Evolutionary conservation across 2,329 filamentous ascomycete genomes (phyloP).

Genomic region (Juglanconis juglandina): DNA sequence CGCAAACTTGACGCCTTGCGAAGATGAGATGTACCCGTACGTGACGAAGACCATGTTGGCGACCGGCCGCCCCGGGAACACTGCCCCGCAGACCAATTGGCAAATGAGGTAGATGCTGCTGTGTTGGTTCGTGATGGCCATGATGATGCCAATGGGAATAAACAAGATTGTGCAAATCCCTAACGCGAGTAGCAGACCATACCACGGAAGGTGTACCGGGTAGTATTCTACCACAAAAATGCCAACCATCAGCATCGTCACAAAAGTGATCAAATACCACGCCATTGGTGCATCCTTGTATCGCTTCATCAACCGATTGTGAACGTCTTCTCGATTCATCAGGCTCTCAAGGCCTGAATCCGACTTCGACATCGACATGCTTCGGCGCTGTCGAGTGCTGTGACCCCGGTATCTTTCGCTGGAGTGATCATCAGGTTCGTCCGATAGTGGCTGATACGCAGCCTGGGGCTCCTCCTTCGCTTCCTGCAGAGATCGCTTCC

Average conservation of each 20-base stretch:
- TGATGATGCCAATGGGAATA: slow-evolving; percentile 87
- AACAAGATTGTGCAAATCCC: slow-evolving; percentile 77
- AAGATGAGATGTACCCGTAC: slow-evolving; percentile 84
- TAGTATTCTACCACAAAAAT: slow-evolving; percentile 86
- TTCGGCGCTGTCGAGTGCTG: neutral
- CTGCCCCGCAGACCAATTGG: slow-evolving; percentile 75
- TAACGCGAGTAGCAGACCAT: slow-evolving; percentile 75
- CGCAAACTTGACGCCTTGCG: slow-evolving; percentile 85
- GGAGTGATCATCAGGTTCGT: slow-evolving; percentile 9
- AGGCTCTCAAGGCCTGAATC: slow-evolving; percentile 46
- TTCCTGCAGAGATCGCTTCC: slow-evolving; percentile 66
- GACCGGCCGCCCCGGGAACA: slow-evolving; percentile 81
- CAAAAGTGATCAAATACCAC: slow-evolving; percentile 77
- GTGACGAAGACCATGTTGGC: slow-evolving; percentile 94
- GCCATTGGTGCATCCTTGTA: slow-evolving; percentile 78
- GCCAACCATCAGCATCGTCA: slow-evolving; percentile 72
- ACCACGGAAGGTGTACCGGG: slow-evolving; percentile 81
- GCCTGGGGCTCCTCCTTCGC: slow-evolving; percentile 49
- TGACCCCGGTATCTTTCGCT: slow-evolving; percentile 12
- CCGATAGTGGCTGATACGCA: slow-evolving; percentile 47
- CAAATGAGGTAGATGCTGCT: slow-evolving; percentile 83
- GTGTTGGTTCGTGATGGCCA: slow-evolving; percentile 89
- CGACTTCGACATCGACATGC: slow-evolving; percentile 28
- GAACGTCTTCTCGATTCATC: slow-evolving; percentile 73
- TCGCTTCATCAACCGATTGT: slow-evolving; percentile 76